Conservation (phyloP, 2,329 filamentous ascomycete species). For the Neurospora crassa region DNA sequence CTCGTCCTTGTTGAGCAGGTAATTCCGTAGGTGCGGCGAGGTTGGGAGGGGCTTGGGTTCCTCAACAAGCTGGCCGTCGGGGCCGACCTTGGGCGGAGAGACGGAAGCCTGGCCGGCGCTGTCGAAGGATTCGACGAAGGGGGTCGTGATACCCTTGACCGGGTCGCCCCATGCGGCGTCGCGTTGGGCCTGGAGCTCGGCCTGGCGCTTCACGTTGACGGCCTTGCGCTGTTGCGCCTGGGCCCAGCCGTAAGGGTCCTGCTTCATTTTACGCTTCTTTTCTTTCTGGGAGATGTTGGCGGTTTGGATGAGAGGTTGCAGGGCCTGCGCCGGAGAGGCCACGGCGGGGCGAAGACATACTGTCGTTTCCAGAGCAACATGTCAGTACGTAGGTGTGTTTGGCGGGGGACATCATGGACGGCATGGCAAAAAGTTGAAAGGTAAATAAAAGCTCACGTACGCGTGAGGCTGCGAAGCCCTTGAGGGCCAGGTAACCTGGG, state of each 20-base stretch:
- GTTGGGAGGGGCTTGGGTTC: slow-evolving; percentile 35
- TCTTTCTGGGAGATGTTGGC: slow-evolving; percentile 54
- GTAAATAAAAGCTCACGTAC: slow-evolving; percentile 34
- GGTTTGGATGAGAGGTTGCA: slow-evolving; percentile 52
- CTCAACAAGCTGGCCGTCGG: slow-evolving; percentile 30
- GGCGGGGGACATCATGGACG: slow-evolving; percentile 12
- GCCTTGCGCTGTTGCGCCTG: slow-evolving; percentile 77
- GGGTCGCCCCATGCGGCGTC: slow-evolving; percentile 63
- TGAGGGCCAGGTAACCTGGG: slow-evolving; percentile 54
- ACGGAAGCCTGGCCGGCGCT: slow-evolving; percentile 41
- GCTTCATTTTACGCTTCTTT: slow-evolving; percentile 55
- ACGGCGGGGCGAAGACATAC: slow-evolving; percentile 51
- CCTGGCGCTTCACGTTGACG: slow-evolving; percentile 68
- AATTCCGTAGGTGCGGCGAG: slow-evolving; percentile 55
- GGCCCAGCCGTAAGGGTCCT: slow-evolving; percentile 73
- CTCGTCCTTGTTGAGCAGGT: slow-evolving; percentile 61
- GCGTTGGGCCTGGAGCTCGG: slow-evolving; percentile 57
- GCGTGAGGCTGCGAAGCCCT: slow-evolving; percentile 48
- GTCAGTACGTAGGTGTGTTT: slow-evolving; percentile 10
- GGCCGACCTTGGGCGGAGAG: slow-evolving; percentile 28
- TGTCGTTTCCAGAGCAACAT: slow-evolving; percentile 20
- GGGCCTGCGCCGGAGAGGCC: slow-evolving; percentile 34
- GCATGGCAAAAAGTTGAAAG: slow-evolving; percentile 14
- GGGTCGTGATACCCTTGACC: slow-evolving; percentile 66
- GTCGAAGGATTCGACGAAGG: slow-evolving; percentile 77